Evolutionary conservation across 2,329 filamentous ascomycete species (phyloP).

Genomic region (Colletotrichum cordylinicola): DNA sequence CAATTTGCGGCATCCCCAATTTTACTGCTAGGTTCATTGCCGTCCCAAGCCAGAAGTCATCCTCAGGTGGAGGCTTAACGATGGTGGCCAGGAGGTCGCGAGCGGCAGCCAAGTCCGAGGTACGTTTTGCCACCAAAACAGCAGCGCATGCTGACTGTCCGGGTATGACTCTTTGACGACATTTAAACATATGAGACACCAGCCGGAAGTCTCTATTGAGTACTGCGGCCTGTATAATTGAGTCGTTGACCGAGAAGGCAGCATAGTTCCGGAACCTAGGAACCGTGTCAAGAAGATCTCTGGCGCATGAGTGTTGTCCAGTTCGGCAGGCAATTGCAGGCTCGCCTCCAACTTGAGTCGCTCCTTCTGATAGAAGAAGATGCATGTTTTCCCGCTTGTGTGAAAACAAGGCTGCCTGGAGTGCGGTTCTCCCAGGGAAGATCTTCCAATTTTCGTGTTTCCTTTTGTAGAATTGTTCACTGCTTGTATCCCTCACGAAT

Average conservation of each 20-base stretch:
- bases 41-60: neutral
- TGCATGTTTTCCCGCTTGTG: neutral
- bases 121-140: neutral
- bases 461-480: no score
- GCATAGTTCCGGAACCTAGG: no score
- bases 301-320: neutral
- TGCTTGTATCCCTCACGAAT: no score
- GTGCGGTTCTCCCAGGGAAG: neutral
- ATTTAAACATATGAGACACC: no score
- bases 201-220: no score
- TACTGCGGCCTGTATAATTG: no score
- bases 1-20: neutral
- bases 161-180: no score
- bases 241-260: no score
- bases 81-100: fast-evolving
- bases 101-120: neutral
- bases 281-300: no score
- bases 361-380: neutral
- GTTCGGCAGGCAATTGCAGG: neutral
- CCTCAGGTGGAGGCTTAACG: no score
- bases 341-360: neutral
- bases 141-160: neutral
- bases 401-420: neutral
- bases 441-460: no score
- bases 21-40: neutral